Conservation (phyloP, 208 protist genomes). For the Pavlovales sp. region DNA sequence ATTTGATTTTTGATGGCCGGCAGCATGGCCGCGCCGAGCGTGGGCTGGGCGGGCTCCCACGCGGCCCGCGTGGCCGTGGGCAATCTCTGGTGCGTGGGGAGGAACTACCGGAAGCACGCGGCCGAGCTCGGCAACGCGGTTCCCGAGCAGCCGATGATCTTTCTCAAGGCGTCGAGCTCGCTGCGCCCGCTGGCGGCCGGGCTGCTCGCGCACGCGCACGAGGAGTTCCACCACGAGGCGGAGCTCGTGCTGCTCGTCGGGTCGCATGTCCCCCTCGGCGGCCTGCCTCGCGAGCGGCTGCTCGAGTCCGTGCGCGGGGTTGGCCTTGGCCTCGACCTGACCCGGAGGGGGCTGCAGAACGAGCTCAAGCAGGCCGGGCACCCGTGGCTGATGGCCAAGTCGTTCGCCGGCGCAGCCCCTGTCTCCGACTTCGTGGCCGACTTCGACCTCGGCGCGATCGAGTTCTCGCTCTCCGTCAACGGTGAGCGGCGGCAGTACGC, state of each 20-base stretch:
- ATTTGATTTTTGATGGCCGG: too few species aligned
- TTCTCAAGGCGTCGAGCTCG: neutral
- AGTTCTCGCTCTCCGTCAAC: neutral
- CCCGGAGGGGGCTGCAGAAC: neutral
- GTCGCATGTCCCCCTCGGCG: neutral
- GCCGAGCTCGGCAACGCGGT: conserved; percentile 3
- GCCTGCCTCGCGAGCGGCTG: neutral
- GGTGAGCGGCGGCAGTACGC: neutral
- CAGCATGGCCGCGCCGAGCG: too few species aligned
- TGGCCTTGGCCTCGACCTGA: conserved; percentile 3
- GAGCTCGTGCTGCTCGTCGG: conserved; percentile 17
- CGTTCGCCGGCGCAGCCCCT: neutral
- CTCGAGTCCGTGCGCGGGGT: neutral
- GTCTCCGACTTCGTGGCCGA: neutral
- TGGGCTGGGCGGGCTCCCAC: too few species aligned
- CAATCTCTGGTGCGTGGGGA: neutral
- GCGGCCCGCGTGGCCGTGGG: neutral
- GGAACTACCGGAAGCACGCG: neutral
- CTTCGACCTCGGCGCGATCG: neutral
- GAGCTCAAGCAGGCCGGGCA: neutral
- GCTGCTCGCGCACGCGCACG: neutral
- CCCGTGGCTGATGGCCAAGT: neutral
- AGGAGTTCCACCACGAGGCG: conserved; percentile 12
- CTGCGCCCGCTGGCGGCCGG: neutral
- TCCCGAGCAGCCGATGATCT: neutral